phyloP scores from a whole-genome alignment of 169 alveolate genomes.

The Plasmodium fragile region DNA sequence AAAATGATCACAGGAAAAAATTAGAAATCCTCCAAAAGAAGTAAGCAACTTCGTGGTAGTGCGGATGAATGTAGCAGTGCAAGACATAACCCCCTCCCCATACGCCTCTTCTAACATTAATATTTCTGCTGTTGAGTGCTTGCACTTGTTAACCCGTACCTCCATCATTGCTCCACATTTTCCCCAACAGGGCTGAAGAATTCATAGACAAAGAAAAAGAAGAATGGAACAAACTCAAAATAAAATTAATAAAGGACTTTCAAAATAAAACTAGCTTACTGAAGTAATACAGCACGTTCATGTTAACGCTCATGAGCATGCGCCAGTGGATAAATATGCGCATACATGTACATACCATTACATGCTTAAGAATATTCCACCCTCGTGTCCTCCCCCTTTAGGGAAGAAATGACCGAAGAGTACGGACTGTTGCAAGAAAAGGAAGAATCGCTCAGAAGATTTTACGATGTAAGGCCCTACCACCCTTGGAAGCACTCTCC shows the following conservation, averaged over 20 bases:
- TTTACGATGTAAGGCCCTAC: conserved; percentile 38
- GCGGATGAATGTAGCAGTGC: not conserved
- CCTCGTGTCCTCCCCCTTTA: not conserved
- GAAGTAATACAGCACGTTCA: conserved; percentile 5
- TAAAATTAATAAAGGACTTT: conserved; percentile 53
- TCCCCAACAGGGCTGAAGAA: conserved; percentile 50
- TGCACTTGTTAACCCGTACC: not conserved
- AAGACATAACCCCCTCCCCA: not conserved
- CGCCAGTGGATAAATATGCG: not conserved
- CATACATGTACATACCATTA: conserved; percentile 2
- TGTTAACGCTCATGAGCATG: not conserved
- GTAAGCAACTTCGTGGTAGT: conserved; percentile 12
- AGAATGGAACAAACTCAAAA: conserved; percentile 68
- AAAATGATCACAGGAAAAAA: conserved; percentile 54
- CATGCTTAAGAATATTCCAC: not conserved
- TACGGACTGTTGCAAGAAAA: conserved; percentile 59
- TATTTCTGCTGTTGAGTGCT: not conserved
- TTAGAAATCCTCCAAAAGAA: conserved; percentile 30
- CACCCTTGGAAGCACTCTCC: not conserved
- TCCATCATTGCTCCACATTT: not conserved
- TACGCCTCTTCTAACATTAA: not conserved
- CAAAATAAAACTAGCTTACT: conserved; percentile 57
- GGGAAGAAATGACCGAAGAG: conserved; percentile 65
- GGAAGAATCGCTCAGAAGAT: conserved; percentile 68
- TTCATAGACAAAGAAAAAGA: conserved; percentile 65